Conservation (phyloP, 805 yeast species). For the Saccharomycopsis fodiens region DNA sequence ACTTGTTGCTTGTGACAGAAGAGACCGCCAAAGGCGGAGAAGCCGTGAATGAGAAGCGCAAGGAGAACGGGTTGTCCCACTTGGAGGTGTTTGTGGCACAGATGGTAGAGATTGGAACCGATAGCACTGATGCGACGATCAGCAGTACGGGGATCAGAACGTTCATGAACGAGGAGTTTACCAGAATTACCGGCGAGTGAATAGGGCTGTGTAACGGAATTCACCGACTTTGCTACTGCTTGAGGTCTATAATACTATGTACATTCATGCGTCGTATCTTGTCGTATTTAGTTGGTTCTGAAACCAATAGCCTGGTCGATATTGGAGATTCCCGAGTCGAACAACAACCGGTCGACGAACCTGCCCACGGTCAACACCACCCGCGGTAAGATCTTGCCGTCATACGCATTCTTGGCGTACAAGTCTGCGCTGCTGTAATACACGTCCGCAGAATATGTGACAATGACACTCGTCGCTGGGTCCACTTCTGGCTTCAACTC, state of each 20-base stretch:
- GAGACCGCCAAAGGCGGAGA: slow-evolving; percentile 76
- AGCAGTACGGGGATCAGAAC: slow-evolving; percentile 76
- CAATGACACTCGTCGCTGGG: slow-evolving; percentile 8
- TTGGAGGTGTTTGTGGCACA: slow-evolving; percentile 48
- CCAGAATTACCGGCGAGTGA: not conserved
- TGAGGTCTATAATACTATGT: not conserved
- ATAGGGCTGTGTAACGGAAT: too few species aligned
- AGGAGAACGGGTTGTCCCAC: slow-evolving; percentile 42
- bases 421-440: slow-evolving; percentile 18
- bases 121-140: slow-evolving; percentile 54
- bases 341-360: slow-evolving; percentile 13
- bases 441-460: slow-evolving; percentile 15
- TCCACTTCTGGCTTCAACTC: slow-evolving; percentile 20
- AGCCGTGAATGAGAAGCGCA: slow-evolving; percentile 59
- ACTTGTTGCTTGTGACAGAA: slow-evolving; percentile 71
- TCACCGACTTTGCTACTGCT: too few species aligned
- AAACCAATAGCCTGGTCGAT: slow-evolving; percentile 12
- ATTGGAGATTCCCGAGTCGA: slow-evolving; percentile 17
- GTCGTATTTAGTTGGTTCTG: not conserved
- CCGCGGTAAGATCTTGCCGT: slow-evolving; percentile 21
- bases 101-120: slow-evolving; percentile 68
- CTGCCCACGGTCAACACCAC: slow-evolving; percentile 6
- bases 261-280: not conserved
- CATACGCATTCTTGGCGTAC: slow-evolving; percentile 14
- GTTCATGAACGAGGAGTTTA: slow-evolving; percentile 8